phyloP scores from a whole-genome alignment of 345 rosid genomes.

The Brassica nigra region DNA sequence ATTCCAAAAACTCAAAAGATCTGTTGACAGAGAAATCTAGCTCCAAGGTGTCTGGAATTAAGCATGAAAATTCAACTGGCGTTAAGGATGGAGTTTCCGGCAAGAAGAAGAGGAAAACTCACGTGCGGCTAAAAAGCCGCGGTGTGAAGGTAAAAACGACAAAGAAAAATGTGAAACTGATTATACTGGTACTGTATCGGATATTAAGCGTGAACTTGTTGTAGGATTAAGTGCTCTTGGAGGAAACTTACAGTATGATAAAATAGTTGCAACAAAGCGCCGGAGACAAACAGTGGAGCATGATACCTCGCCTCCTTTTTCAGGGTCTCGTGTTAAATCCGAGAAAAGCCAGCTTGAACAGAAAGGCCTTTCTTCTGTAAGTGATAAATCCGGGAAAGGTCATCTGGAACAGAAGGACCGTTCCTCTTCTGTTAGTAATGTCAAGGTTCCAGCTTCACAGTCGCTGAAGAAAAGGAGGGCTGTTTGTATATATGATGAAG shows the following conservation, averaged over 20 bases:
- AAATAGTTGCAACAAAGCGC: constrained; percentile 68
- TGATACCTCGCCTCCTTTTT: constrained; percentile 13
- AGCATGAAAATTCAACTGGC: constrained; percentile 29
- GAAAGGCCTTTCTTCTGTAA: constrained; percentile 41
- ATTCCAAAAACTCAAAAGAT: constrained; percentile 46
- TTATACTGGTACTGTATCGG: constrained; percentile 26
- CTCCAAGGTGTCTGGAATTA: constrained; percentile 41
- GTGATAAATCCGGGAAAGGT: constrained; percentile 50
- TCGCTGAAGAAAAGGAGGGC: constrained; percentile 71
- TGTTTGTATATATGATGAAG: constrained; percentile 68
- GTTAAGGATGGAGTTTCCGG: constrained; percentile 40
- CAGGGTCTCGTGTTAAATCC: constrained; percentile 24
- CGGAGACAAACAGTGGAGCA: constrained; percentile 61
- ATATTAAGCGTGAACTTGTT: constrained; percentile 43
- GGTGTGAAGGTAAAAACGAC: constrained; percentile 45
- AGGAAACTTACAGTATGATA: constrained; percentile 49
- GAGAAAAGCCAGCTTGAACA: constrained; percentile 36
- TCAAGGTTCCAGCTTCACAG: constrained; percentile 47
- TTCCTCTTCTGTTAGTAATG: constrained; percentile 33
- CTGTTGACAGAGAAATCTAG: constrained; percentile 40
- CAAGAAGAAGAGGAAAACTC: constrained; percentile 48
- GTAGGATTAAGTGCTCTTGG: constrained; percentile 53
- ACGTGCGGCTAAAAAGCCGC: constrained; percentile 58
- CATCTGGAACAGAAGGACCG: constrained; percentile 48
- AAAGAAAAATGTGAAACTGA: constrained; percentile 38